Base-by-base conservation (phyloP, 2,329 filamentous ascomycete species). In the Fusarium avenaceum region DNA sequence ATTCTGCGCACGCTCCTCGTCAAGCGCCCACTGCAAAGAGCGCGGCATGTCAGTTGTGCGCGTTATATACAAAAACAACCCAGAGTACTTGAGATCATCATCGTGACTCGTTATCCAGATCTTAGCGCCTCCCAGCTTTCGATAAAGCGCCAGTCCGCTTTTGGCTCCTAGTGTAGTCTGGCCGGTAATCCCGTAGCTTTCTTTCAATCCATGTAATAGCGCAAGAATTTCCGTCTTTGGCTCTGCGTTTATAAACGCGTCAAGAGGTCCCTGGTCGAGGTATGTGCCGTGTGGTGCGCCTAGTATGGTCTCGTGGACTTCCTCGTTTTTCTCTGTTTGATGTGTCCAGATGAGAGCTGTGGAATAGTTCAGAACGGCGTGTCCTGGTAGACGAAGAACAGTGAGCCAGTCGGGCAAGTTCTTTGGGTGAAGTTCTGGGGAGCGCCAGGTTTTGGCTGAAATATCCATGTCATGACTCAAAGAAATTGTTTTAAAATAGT, bases 401-500 rank as follows among this genome's bases (percentile, higher is more conserved):
- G 50, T 45, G 28, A 53, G 13, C 50, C 50, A 53, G 15, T 44
- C 50, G 1, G 50, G 50, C 2, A 53, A n/a, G 7, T 26, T 15
- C 4, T 53, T 40, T 17, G 50, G 28, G 13, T 53, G 50, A 20
- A 72, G 47, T 2, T 62, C 64, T 9, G 52, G 38, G 11, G 61
- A 51, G 6, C 54, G 52, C 70, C 68, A 71, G 7, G 65, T 52
- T 24, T 50, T 38, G 19, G 51, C 42, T 2, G 58, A 53, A 1
- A 33, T 11, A 8, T 56, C 46, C 9, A 70, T 26, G 19, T 68
- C 38, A 3, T 56, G 55, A 17, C 72, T 70, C 6, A 49, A 20
- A 3, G 32, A 53, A 24, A 72, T 63, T 1, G 49, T 67, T 24
- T 59, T 47, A 24, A 71, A 73, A 22, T 73, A 59, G 9, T 44